phyloP scores from a whole-genome alignment of 352 stramenopile species.

The Phytopythium vexans region DNA sequence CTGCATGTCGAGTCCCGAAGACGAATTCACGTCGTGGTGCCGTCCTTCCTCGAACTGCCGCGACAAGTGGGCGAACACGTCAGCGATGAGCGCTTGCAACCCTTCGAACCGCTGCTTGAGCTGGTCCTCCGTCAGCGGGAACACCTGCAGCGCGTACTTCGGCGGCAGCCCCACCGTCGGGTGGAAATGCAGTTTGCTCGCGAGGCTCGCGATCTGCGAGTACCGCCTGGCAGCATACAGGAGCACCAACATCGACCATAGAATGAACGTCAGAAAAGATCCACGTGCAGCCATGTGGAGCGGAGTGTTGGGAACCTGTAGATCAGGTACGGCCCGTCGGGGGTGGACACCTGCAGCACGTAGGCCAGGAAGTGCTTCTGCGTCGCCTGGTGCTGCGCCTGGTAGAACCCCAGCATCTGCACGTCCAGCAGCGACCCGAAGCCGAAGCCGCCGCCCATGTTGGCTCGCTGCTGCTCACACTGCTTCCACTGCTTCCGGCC shows the following conservation, averaged over 20 bases:
- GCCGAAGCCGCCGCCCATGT: constrained; percentile 43
- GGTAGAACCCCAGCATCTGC: constrained; percentile 81
- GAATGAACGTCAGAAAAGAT: not conserved
- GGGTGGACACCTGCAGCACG: constrained; percentile 61
- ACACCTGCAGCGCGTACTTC: constrained; percentile 80
- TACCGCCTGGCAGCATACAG: constrained; percentile 31
- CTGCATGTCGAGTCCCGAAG: constrained; percentile 76
- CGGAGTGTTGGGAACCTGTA: constrained; percentile 20
- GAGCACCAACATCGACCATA: no score
- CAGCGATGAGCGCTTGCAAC: constrained; percentile 45
- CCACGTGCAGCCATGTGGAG: no score
- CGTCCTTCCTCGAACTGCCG: constrained; percentile 45
- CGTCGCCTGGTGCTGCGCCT: constrained; percentile 46
- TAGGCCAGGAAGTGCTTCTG: constrained; percentile 66
- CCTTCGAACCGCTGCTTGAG: constrained; percentile 69
- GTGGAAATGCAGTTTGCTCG: constrained; percentile 65
- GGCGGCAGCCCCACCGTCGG: constrained; percentile 63
- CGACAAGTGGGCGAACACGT: constrained; percentile 43
- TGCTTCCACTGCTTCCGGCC: not conserved
- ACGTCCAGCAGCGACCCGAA: constrained; percentile 66
- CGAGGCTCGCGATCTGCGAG: constrained; percentile 65
- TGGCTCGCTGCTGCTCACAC: constrained; percentile 1
- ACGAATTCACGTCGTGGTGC: constrained; percentile 59
- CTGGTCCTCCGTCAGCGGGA: constrained; percentile 59
- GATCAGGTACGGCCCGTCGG: constrained; percentile 52